Evolutionary conservation across 176 grass and related monocot genomes (phyloP).

Genomic region (Calamus simplicifolius): DNA sequence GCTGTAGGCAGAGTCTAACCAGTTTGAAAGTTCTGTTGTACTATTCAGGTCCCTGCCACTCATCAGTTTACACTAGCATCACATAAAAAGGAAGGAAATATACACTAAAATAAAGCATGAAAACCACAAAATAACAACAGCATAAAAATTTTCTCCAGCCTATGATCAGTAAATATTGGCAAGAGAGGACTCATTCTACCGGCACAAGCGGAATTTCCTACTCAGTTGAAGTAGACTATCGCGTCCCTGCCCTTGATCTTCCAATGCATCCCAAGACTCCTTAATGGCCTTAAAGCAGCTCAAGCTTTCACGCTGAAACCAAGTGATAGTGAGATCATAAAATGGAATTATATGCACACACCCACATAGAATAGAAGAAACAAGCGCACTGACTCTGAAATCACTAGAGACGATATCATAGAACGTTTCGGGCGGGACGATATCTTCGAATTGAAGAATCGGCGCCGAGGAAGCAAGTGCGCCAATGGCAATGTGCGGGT

Average conservation of each 20-base stretch:
- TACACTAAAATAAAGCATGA: no score
- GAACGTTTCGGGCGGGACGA: conserved; percentile 62
- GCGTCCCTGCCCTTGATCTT: conserved; percentile 43
- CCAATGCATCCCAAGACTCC: conserved; percentile 64
- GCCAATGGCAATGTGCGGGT: conserved; percentile 76
- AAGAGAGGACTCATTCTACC: conserved; percentile 28
- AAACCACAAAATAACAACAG: no score
- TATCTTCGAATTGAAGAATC: conserved; percentile 95
- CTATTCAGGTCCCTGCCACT: conserved; percentile 57
- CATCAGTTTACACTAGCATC: no score
- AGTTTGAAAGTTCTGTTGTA: conserved; percentile 57
- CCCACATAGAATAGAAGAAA: neutral
- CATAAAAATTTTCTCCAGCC: no score
- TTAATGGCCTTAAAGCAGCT: conserved; percentile 84
- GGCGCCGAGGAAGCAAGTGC: conserved; percentile 81
- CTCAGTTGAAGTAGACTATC: conserved; percentile 67
- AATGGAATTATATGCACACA: neutral
- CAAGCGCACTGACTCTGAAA: conserved; percentile 51
- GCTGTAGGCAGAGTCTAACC: conserved; percentile 88
- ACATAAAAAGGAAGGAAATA: no score
- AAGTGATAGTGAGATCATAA: conserved; percentile 7
- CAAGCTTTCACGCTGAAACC: conserved; percentile 71
- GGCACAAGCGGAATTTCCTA: conserved; percentile 72
- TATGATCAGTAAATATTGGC: neutral
- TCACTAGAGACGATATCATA: conserved; percentile 88